These are phyloP conservation scores for Collybia mongolica DNA, from an alignment of 768 basidiomycete genomes.

Conservation along the genomic window DNA sequence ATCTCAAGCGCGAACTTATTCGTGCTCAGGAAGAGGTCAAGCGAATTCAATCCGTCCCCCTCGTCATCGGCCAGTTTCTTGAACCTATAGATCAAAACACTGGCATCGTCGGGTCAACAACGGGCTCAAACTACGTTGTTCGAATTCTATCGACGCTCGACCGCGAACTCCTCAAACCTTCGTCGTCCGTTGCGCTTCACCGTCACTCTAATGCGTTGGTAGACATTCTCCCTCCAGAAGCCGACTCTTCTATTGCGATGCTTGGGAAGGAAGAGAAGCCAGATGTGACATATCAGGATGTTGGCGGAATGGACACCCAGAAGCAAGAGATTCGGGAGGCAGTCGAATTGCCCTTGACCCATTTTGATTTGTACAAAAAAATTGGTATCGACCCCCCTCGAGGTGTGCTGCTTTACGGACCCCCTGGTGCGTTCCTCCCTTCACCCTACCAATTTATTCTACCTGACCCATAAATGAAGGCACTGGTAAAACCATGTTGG, in stretches of 20 bases:
- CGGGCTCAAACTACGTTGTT: constrained; percentile 97
- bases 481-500: constrained; percentile 98
- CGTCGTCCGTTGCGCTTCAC: constrained; percentile 96
- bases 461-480: constrained; percentile 43
- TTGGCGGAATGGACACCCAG: constrained; percentile 96
- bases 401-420: constrained; percentile 95
- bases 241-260: constrained; percentile 96
- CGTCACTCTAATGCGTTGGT: constrained; percentile 98
- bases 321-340: constrained; percentile 99
- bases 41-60: constrained; percentile 96
- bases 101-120: constrained; percentile 96
- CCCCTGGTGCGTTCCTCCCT: constrained; percentile 65
- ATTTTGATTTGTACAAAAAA: constrained; percentile 98
- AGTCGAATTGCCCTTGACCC: constrained; percentile 93
- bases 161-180: constrained; percentile 95
- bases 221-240: constrained; percentile 97
- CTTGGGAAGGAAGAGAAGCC: constrained; percentile 93
- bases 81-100: constrained; percentile 98
- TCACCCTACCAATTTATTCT: not conserved
- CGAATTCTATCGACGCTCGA: constrained; percentile 96
- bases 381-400: constrained; percentile 99
- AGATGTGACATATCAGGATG: constrained; percentile 89
- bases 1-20: constrained; percentile 95
- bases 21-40: constrained; percentile 99
- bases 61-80: constrained; percentile 98